phyloP scores from a whole-genome alignment of 164 flowering plant genomes.

The Macadamia tetraphylla region DNA sequence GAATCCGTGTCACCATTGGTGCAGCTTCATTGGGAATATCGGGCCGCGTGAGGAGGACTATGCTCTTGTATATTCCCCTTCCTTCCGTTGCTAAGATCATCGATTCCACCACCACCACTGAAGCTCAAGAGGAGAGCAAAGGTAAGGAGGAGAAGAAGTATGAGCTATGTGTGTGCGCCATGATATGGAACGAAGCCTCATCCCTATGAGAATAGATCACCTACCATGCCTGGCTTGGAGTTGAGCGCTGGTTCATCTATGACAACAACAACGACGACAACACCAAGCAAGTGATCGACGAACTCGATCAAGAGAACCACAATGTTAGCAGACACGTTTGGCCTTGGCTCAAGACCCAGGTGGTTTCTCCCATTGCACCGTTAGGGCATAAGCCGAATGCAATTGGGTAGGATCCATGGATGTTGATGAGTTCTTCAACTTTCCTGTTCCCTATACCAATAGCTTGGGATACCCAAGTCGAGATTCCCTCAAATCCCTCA shows the following conservation, averaged over 20 bases:
- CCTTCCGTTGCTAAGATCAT: constrained; percentile 78
- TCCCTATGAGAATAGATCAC: constrained; percentile 63
- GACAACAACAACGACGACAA: constrained; percentile 77
- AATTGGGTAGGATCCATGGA: constrained; percentile 86
- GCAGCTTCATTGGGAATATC: constrained; percentile 3
- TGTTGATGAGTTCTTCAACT: constrained; percentile 87
- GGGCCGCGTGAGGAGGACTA: background rate
- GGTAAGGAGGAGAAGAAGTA: constrained; percentile 18
- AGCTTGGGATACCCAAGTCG: constrained; percentile 26
- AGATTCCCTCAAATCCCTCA: constrained; percentile 36
- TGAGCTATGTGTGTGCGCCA: constrained; percentile 84
- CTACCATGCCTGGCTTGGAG: constrained; percentile 85
- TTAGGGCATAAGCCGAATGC: constrained; percentile 58
- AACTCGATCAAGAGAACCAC: constrained; percentile 40
- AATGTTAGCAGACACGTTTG: constrained; percentile 71
- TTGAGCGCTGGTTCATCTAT: constrained; percentile 18
- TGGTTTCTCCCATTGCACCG: constrained; percentile 82
- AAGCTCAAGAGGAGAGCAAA: background rate
- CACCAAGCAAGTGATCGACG: constrained; percentile 38
- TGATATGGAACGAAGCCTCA: constrained; percentile 87
- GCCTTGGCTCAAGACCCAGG: constrained; percentile 96
- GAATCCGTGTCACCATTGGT: constrained; percentile 48
- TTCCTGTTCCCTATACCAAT: constrained; percentile 28
- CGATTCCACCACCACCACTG: background rate
- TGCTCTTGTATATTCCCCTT: constrained; percentile 10